Conservation (phyloP, 2,329 filamentous ascomycete genomes). For the Paracoccidioides brasiliensis region DNA sequence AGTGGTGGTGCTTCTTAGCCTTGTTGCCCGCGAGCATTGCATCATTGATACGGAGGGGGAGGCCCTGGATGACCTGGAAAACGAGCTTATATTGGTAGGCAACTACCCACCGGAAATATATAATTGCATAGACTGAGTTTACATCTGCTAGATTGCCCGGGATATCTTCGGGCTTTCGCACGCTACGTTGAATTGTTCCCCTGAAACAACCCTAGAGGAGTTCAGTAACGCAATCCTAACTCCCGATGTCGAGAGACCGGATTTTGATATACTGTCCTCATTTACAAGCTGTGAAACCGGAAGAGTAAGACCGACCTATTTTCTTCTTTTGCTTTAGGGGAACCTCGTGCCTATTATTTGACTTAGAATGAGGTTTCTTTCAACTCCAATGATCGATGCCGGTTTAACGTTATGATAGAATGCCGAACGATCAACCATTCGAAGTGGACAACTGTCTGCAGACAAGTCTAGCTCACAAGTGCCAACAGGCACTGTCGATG, state of each 20-base stretch:
- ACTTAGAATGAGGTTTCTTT: background rate
- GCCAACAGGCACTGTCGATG: conserved; percentile 30
- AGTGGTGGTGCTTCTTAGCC: conserved; percentile 68
- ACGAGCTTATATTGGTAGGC: conserved; percentile 59
- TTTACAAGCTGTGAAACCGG: conserved; percentile 14
- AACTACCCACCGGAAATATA: background rate
- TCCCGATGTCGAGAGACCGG: conserved; percentile 18
- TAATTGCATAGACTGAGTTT: background rate
- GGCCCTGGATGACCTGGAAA: conserved; percentile 52
- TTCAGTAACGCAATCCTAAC: conserved; percentile 59
- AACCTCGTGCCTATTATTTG: background rate
- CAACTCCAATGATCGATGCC: background rate
- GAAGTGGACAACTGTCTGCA: conserved; percentile 8
- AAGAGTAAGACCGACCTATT: conserved; percentile 8
- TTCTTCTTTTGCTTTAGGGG: background rate
- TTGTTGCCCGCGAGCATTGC: conserved; percentile 74
- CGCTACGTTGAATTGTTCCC: conserved; percentile 58
- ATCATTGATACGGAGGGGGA: conserved; percentile 61
- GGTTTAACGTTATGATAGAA: background rate
- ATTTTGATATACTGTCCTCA: conserved; percentile 10
- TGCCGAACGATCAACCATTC: conserved; percentile 13
- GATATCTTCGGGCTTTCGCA: conserved; percentile 61
- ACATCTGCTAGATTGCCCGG: conserved; percentile 44
- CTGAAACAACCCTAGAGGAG: conserved; percentile 63
- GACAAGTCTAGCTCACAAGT: conserved; percentile 14